Evolutionary conservation across 2,329 filamentous ascomycete species (phyloP).

Genomic region (Trematosphaeria pertusa): DNA sequence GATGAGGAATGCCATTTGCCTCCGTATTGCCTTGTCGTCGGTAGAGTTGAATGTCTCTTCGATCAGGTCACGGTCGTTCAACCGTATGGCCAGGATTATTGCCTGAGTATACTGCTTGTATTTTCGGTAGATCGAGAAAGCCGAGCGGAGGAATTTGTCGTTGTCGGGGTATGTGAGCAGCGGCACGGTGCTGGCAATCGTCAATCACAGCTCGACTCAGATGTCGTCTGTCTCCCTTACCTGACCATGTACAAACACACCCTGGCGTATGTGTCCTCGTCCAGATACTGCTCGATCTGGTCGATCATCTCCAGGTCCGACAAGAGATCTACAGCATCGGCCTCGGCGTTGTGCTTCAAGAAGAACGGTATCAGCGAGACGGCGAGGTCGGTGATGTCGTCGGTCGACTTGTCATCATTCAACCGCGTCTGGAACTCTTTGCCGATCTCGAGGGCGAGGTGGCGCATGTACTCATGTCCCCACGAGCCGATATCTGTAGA

Average conservation of each 20-base stretch:
- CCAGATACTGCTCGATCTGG: slow-evolving; percentile 84
- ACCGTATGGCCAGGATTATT: slow-evolving; percentile 88
- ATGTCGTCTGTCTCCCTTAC: slow-evolving; percentile 29
- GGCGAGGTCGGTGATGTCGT: slow-evolving; percentile 86
- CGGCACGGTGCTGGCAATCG: slow-evolving; percentile 80
- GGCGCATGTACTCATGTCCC: slow-evolving; percentile 98
- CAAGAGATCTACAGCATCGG: slow-evolving; percentile 95
- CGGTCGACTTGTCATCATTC: slow-evolving; percentile 80
- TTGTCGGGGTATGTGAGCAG: slow-evolving; percentile 97
- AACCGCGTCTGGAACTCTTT: slow-evolving; percentile 90
- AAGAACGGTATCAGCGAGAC: slow-evolving; percentile 90
- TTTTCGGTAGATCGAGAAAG: slow-evolving; percentile 90
- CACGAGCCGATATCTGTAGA: slow-evolving; percentile 93
- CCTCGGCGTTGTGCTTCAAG: slow-evolving; percentile 96
- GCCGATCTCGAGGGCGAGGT: slow-evolving; percentile 93
- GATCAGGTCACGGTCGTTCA: slow-evolving; percentile 88
- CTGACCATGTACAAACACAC: slow-evolving; percentile 97
- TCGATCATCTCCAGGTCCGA: slow-evolving; percentile 98
- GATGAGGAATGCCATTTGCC: slow-evolving; percentile 92
- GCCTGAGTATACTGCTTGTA: slow-evolving; percentile 95
- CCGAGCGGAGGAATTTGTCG: slow-evolving; percentile 90
- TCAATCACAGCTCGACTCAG: slow-evolving; percentile 25
- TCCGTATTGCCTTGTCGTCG: slow-evolving; percentile 81
- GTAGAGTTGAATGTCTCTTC: slow-evolving; percentile 80
- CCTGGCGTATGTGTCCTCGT: slow-evolving; percentile 90